Evolutionary conservation across 805 yeast species (phyloP).

Genomic region (Zygoascus bituminiphila): DNA sequence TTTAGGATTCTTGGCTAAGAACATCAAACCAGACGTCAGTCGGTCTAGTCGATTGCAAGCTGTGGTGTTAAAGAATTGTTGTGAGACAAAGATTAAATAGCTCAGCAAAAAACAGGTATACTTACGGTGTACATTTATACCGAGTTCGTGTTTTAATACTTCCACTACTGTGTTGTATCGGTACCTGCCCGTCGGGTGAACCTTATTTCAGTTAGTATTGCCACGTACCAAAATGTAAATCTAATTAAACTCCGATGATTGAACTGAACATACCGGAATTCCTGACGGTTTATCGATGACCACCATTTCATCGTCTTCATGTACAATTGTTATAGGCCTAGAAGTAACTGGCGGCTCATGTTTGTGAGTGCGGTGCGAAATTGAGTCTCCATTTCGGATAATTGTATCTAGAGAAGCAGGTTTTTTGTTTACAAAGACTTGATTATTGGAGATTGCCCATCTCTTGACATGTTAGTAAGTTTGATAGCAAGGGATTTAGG

Average conservation of each 20-base stretch:
- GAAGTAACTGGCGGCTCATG: constrained; percentile 84
- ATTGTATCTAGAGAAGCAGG: constrained; percentile 57
- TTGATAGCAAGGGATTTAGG: no score
- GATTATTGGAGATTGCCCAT: constrained; percentile 61
- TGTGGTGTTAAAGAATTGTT: neutral
- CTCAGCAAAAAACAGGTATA: neutral
- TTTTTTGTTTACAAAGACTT: constrained; percentile 62
- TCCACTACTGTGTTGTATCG: constrained; percentile 76
- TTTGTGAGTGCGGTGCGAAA: constrained; percentile 74
- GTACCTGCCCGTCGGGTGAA: constrained; percentile 83
- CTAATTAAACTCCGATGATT: neutral
- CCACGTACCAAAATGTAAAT: neutral
- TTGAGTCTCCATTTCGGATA: constrained; percentile 75
- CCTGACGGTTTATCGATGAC: constrained; percentile 94
- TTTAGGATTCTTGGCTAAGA: constrained; percentile 71
- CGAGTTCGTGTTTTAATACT: constrained; percentile 63
- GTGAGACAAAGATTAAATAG: neutral
- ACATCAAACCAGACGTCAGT: constrained; percentile 88
- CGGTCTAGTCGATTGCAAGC: constrained; percentile 85
- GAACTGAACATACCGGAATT: constrained; percentile 55
- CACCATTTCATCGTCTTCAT: constrained; percentile 67
- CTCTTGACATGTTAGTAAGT: constrained; percentile 7
- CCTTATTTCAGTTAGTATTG: constrained; percentile 10
- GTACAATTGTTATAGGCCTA: constrained; percentile 54
- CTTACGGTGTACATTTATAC: constrained; percentile 52